Base-by-base conservation (phyloP, 2,329 filamentous ascomycete genomes). In the Colletotrichum musae region DNA sequence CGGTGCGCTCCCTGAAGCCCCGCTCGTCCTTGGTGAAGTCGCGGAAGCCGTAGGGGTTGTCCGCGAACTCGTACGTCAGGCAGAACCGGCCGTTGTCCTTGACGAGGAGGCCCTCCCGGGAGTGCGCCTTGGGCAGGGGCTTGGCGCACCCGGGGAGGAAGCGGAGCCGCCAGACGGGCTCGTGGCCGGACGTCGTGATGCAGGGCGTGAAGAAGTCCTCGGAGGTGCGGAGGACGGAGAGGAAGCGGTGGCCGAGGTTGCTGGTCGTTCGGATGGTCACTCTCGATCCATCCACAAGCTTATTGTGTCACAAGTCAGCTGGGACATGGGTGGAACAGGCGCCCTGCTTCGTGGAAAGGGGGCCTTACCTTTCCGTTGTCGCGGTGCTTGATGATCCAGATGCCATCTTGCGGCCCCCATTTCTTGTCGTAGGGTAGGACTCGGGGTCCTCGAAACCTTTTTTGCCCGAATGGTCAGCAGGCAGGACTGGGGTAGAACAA, bases 221-320 rank as follows among this genome's bases (percentile, higher is more conserved):
- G 21, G 59, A 64, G 5, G 59, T 68, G 52, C 64, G 52, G 6
- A 68, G 28, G 9, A 64, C 52, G n/a, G 59, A 63, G 0, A 68
- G 59, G 5, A 57, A 68, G 13, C 47, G 28, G 15, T 41, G 28
- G 12, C 36, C 16, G 7, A 53, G 24, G 7, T 32, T 18, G 0
- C 32, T 21, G 24, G 15, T 28, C 1, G 64, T 51, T 3, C 64
- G 45, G 10, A 67, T 57, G 4, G 58, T 52, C 1, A 67, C 58
- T 6, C 12, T 32, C 3, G 52, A 68, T 2, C 58, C 64, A 12
- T 68, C 64, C 9, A 24, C 6, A 12, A 68, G 15, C 18, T 64
- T 24, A 7, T 1, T 7, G 7, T 36, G 9, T 36, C 32, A 36
- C 7, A 36, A 10, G 32, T 36, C 32, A 36, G 32, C 9, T 36